Base-by-base conservation (phyloP, 2,329 filamentous ascomycete species). In the Diaporthe helianthi region DNA sequence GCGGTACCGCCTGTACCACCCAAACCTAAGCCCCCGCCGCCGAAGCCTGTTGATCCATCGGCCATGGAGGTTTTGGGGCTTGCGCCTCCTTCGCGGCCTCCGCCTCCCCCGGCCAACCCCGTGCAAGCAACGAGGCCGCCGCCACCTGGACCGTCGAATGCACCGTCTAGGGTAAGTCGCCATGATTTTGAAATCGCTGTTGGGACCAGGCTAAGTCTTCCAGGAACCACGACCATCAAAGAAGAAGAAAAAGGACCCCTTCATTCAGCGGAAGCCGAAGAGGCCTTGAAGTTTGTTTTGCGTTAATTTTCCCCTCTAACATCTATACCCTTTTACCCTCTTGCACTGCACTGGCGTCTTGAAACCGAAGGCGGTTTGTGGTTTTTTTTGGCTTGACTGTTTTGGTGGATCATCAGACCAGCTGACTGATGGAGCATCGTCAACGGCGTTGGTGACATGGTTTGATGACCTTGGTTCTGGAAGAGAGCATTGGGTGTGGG, bases 21-120 rank as follows among this genome's bases (percentile, higher is more conserved):
- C 19, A 55, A 36, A 38, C 44, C 58, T 26, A 76, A 71, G 63
- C 72, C 73, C 15, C 46, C 53, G 33, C 72, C 75, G 26, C 73
- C 69, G 31, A 75, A 76, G 52, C 75, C 78, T 10, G 77, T 74
- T 10, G 85, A 87, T 66, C 85, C 85, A 2, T 85, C 85, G 2
- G 85, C 84, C 22, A 84, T 86, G 83, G 81, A 84, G 68, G 82
- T 84, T 24, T 77, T 87, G 54, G 84, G 84, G 8, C 76, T 87
- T 72, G 78, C 76, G 13, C 83, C 84, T 26, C 84, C 83, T 8
- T 79, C 82, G 70, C 78, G 83, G 46, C 80, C 81, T 53, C 79
- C 80, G 3, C 74, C 80, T 33, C 73, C 72, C 49, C 51, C 70
- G 61, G 47, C 67, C 38, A 60, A 38, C 33, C 38, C 54, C 2